These are phyloP conservation scores for Venturia carpophila DNA, from an alignment of 2,329 filamentous ascomycete genomes.

Conservation along the genomic window DNA sequence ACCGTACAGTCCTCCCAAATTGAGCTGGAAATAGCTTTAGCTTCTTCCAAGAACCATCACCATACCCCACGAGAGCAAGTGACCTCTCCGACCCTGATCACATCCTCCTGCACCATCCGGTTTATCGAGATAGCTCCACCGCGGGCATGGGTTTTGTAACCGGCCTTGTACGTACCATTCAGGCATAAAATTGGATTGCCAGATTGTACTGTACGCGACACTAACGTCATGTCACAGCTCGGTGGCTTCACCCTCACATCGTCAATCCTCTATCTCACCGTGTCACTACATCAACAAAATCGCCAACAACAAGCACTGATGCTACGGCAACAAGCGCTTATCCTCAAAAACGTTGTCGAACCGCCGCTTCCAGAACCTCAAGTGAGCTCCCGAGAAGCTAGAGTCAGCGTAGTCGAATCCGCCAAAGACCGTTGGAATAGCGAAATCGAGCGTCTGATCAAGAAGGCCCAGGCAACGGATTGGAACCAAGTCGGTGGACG, in stretches of 20 bases:
- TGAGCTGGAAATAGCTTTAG: neutral
- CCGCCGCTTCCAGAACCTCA: slow-evolving; percentile 35
- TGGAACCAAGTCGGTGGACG: slow-evolving; percentile 37
- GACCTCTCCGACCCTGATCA: neutral
- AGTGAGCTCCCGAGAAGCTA: slow-evolving; percentile 32
- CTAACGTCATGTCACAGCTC: slow-evolving; percentile 31
- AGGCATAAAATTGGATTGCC: slow-evolving; percentile 9
- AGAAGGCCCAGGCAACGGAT: slow-evolving; percentile 37
- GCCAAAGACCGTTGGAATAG: slow-evolving; percentile 45
- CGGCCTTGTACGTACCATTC: slow-evolving; percentile 37
- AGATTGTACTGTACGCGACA: neutral
- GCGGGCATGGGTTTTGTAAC: slow-evolving; percentile 43
- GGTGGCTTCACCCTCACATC: slow-evolving; percentile 45
- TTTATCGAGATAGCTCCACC: neutral
- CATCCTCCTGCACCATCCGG: neutral
- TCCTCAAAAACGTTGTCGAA: slow-evolving; percentile 38
- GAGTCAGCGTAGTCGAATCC: slow-evolving; percentile 37
- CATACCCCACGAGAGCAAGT: neutral
- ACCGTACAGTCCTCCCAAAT: neutral
- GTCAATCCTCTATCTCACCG: slow-evolving; percentile 34
- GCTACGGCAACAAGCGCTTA: slow-evolving; percentile 38
- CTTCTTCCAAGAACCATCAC: neutral
- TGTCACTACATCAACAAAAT: slow-evolving; percentile 40
- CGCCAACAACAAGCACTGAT: slow-evolving; percentile 39
- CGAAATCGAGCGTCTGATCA: slow-evolving; percentile 37